Evolutionary conservation across 202 grass and related monocot genomes (phyloP).

Genomic region (Tripidium arundinaceum): DNA sequence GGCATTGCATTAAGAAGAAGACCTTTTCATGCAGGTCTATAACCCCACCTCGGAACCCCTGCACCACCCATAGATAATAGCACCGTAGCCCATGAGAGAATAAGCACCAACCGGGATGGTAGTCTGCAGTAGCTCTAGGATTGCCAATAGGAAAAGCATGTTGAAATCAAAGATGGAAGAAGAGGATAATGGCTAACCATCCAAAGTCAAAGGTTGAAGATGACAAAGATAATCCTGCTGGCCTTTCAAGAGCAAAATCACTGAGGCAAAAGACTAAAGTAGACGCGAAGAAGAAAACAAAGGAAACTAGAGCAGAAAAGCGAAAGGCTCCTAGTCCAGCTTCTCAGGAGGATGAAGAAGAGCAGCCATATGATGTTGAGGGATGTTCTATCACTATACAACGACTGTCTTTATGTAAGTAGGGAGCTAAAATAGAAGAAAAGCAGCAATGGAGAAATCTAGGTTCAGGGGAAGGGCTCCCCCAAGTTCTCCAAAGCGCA

Average conservation of each 20-base stretch:
- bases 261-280: conserved; percentile 36
- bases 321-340: conserved; percentile 19
- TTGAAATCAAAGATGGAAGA: conserved; percentile 39
- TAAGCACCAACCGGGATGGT: conserved; percentile 35
- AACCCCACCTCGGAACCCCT: too few relatives aligned
- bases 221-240: conserved; percentile 11
- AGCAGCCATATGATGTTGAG: conserved; percentile 42
- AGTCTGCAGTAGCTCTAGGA: conserved; percentile 53
- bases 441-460: conserved; percentile 43
- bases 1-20: too few relatives aligned
- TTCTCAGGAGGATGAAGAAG: conserved; percentile 29
- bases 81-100: too few relatives aligned
- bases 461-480: conserved; percentile 15
- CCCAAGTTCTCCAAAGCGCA: conserved; percentile 15
- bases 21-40: too few relatives aligned
- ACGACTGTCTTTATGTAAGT: conserved; percentile 41
- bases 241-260: conserved; percentile 23
- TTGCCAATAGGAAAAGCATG: conserved; percentile 19
- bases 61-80: too few relatives aligned
- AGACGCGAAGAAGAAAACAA: conserved; percentile 32
- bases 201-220: conserved; percentile 40
- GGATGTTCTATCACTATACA: conserved; percentile 57
- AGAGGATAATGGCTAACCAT: conserved; percentile 14
- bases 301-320: conserved; percentile 36
- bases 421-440: conserved; percentile 25